These are phyloP conservation scores for Rubia peregrina DNA, from an alignment of 305 asterid species.

Conservation along the genomic window DNA sequence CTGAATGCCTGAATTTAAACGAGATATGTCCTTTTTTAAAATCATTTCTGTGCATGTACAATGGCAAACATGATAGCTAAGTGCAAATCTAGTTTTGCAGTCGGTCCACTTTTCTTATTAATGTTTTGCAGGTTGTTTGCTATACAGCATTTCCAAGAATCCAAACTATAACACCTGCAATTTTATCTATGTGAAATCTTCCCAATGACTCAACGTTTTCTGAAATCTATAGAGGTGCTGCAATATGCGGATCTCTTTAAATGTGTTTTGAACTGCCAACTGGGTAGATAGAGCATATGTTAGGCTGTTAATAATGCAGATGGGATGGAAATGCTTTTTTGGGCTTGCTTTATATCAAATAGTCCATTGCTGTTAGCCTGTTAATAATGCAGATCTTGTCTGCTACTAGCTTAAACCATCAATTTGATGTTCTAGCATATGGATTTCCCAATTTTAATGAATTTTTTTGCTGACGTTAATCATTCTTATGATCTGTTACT, in stretches of 20 bases:
- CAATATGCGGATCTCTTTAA: neutral
- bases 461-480: neutral
- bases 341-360: no score
- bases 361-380: no score
- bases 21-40: neutral
- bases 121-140: neutral
- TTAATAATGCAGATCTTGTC: no score
- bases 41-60: conserved; percentile 4
- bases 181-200: neutral
- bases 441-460: no score
- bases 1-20: neutral
- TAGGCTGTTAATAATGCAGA: no score
- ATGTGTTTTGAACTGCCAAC: neutral
- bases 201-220: neutral
- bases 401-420: no score
- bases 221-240: neutral
- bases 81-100: neutral
- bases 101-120: neutral
- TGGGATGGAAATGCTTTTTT: no score
- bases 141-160: neutral
- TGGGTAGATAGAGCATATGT: neutral
- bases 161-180: neutral
- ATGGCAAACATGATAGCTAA: neutral
- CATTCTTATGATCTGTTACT: no score
- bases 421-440: no score